A percentile compares a stretch with the other conserved stretches of the same genome.
These are phyloP conservation scores for Escovopsis weberi DNA, from an alignment of 2,329 filamentous ascomycete species.

Conservation along the genomic window DNA sequence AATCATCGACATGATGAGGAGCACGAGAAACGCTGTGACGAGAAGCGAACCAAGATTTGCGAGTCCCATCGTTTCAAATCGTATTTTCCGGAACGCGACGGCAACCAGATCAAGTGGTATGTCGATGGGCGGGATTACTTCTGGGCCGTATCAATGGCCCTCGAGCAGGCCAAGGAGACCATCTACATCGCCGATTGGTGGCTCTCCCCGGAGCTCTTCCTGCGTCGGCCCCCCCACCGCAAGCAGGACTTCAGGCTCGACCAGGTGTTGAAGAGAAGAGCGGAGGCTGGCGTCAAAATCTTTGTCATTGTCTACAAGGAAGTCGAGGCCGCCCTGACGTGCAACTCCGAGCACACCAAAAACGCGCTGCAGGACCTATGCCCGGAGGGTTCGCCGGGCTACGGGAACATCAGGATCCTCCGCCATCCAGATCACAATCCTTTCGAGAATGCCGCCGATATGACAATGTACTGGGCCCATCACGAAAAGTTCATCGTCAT, in stretches of 20 bases:
- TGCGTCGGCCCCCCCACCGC: conserved; percentile 68
- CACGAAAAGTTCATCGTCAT: conserved; percentile 97
- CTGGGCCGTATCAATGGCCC: conserved; percentile 77
- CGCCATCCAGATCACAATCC: conserved; percentile 92
- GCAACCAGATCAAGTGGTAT: conserved; percentile 91
- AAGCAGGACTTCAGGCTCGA: conserved; percentile 83
- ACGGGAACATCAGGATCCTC: conserved; percentile 80
- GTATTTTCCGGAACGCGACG: conserved; percentile 75
- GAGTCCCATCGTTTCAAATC: conserved; percentile 74
- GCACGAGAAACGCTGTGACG: conserved; percentile 73
- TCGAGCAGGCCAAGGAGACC: conserved; percentile 80
- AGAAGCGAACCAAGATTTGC: conserved; percentile 57
- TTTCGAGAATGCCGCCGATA: conserved; percentile 83
- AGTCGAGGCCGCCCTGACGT: conserved; percentile 66
- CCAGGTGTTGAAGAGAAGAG: conserved; percentile 70
- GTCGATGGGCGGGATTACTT: conserved; percentile 93
- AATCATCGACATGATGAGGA: conserved; percentile 90
- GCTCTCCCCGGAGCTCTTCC: conserved; percentile 77
- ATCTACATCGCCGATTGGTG: conserved; percentile 98
- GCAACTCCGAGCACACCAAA: conserved; percentile 88
- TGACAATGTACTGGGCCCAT: conserved; percentile 97
- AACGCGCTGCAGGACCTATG: conserved; percentile 67
- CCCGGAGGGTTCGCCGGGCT: conserved; percentile 63
- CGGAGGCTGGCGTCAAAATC: conserved; percentile 88
- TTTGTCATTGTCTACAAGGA: conserved; percentile 90